Base-by-base conservation (phyloP, 371 early-diverging fungal genomes). In the Mortierella sp. region DNA sequence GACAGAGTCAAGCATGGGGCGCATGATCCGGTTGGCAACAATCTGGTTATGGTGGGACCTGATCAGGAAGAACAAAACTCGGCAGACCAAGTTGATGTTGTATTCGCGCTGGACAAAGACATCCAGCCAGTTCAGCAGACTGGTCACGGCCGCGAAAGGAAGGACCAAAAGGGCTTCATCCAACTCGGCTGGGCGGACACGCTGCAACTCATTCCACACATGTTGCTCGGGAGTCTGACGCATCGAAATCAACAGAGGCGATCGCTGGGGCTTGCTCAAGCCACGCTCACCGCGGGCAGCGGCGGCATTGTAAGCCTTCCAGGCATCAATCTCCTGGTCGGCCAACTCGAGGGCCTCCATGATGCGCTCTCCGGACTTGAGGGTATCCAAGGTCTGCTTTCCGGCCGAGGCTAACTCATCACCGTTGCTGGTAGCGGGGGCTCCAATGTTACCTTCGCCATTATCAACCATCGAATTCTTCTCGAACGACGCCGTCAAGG, bases 331-430 rank as follows among this genome's bases (percentile, higher is more conserved):
- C 83, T 98, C 97, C 80, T 94, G 93, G 76, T 96, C 96, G 74
- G 94, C 96, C 75, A 97, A 88, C 50, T 97, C 96, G 60, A 98
- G 90, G 10, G 98, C 97, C 84, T 98, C 98, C 79, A 97, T 92
- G 44, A 98, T 92, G 55, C 94, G 91, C 86, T 99, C 98, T 82
- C 97, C 98, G 14, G 98, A 95, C 85, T 97, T 97, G 48, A 99
- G 91, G 26, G 98, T 95, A 80, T 96, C 97, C 90, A 95, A 92
- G 8, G 97, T 98, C 81, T 94, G 93, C 86, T 93, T 95, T 21
- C 96, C 95, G 2, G 97, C 97, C 34, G 92, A 90, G 48, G 94
- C 94, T n/a, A 94, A 87, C 82, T 95, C 95, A 71, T 91, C 92
- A 16, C 86, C 90, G 16, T 88, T 90, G 78, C 75, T 54, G 38